Conservation (phyloP, 495 filamentous ascomycete species). For the Lasiosphaeria hispida region DNA sequence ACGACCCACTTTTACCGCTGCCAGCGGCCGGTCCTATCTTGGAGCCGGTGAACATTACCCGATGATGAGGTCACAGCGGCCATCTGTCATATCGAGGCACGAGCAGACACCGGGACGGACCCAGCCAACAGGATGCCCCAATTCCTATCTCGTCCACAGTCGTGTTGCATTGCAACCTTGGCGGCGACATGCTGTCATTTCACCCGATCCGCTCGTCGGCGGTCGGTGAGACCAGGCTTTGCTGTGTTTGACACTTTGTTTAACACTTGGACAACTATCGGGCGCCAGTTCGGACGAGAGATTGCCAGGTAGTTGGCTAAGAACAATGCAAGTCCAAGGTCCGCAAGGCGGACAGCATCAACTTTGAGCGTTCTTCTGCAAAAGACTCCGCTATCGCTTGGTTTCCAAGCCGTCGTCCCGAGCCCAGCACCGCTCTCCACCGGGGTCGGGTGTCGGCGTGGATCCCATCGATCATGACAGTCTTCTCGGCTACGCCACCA, state of each 20-base stretch:
- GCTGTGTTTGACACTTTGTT: background rate
- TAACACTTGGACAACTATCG: no score
- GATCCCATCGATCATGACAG: conserved; percentile 4
- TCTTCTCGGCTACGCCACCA: conserved; percentile 1
- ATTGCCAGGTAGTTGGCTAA: no score
- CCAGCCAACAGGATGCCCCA: background rate
- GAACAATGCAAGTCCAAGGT: no score
- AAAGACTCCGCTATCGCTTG: background rate
- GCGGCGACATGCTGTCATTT: conserved; percentile 2
- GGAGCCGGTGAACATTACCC: conserved; percentile 2
- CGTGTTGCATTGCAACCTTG: background rate
- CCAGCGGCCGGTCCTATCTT: no score
- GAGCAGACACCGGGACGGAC: background rate
- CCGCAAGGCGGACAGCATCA: no score
- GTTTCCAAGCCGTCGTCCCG: background rate
- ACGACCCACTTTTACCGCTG: conserved; percentile 7
- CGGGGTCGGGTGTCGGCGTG: conserved; percentile 24
- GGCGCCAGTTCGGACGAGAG: no score
- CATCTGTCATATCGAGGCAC: background rate
- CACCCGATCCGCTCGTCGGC: background rate
- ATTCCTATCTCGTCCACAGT: background rate
- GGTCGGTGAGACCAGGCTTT: conserved; percentile 2
- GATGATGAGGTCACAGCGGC: conserved; percentile 9
- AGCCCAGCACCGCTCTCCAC: background rate
- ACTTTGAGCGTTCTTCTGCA: no score